Base-by-base conservation (phyloP, 2,329 filamentous ascomycete genomes). In the Amauroascus verrucosus region DNA sequence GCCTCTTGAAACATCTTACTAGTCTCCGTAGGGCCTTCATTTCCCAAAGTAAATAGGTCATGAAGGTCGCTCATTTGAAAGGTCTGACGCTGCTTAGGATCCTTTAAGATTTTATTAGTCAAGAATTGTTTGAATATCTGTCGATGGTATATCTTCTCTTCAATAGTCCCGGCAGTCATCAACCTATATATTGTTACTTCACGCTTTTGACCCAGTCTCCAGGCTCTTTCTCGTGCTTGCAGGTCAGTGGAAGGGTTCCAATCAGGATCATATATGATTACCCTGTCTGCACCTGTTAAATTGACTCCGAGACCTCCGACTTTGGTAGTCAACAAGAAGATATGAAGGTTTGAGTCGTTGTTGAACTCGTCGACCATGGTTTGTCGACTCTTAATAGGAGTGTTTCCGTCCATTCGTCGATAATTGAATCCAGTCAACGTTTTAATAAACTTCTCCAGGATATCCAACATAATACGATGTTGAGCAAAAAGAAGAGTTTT, bases 81-180 rank as follows among this genome's bases (percentile, higher is more conserved):
- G 0, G 85, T 89, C 59, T 93, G 88, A 20, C 88, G 83, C 67
- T 97, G 90, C 64, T 95, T 95, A 0, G 93, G 89, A 62, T 98
- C 91, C 61, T 86, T 90, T 48, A 98, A 70, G 6, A 98, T 90
- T 68, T 97, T 97, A 72, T 97, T 95, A 2, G 89, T 93, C 57
- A 98, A 77, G 65, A 97, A 96, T 62, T 97, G 91, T 69, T 98
- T 98, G 76, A 95, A 98, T 48, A 98, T 93, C 65, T 98, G 93
- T 14, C 94, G 85, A 68, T 98, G 91, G 58, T 97, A 98, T 28
- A 98, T 98, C 73, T 98, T 98, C 69, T 98, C 93, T 65, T 98
- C 93, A 22, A 98, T 98, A 0, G 94, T 98, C 1, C 93, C 93
- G 4, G 91, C 88, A 3, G 88, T 95, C 86, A 98, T 95, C n/a